phyloP scores from a whole-genome alignment of 2,329 filamentous ascomycete genomes.

The Cordyceps javanica region DNA sequence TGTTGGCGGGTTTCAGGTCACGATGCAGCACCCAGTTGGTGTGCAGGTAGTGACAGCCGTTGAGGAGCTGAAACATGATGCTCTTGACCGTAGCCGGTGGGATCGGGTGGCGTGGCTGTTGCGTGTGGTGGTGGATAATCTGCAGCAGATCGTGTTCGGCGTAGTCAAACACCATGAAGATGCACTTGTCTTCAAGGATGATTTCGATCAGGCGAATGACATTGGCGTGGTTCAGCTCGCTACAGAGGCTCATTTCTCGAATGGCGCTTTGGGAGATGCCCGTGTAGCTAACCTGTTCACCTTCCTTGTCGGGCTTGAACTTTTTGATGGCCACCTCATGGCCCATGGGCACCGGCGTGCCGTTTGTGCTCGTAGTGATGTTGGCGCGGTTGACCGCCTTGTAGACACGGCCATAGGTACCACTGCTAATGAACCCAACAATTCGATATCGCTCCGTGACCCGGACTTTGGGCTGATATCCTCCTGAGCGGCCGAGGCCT shows the following conservation, averaged over 20 bases:
- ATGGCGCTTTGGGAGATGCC: conserved; percentile 96
- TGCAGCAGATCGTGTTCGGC: conserved; percentile 95
- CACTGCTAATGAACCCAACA: conserved; percentile 95
- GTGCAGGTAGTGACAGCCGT: conserved; percentile 91
- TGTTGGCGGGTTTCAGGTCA: conserved; percentile 95
- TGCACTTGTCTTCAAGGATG: conserved; percentile 96
- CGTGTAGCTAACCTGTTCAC: conserved; percentile 88
- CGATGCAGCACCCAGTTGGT: conserved; percentile 96
- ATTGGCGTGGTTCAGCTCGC: conserved; percentile 81
- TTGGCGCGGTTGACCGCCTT: conserved; percentile 68
- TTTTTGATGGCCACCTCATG: conserved; percentile 97
- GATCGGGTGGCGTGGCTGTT: conserved; percentile 81
- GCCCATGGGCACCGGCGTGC: conserved; percentile 38
- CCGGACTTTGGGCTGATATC: conserved; percentile 71
- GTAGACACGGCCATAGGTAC: conserved; percentile 96
- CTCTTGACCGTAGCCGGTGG: conserved; percentile 84
- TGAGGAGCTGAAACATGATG: conserved; percentile 92
- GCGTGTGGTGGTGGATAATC: conserved; percentile 96
- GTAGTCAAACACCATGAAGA: conserved; percentile 99
- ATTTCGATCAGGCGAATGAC: conserved; percentile 90
- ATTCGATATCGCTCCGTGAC: conserved; percentile 93
- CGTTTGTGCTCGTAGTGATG: conserved; percentile 10
- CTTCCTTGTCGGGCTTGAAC: conserved; percentile 98
- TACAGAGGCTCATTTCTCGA: conserved; percentile 95
- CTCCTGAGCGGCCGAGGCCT: conserved; percentile 44